Percentiles rank a stretch among this genome's conserved stretches.
Evolutionary conservation across 2,329 filamentous ascomycete species (phyloP).

Genomic region (Clonostachys rhizophaga): DNA sequence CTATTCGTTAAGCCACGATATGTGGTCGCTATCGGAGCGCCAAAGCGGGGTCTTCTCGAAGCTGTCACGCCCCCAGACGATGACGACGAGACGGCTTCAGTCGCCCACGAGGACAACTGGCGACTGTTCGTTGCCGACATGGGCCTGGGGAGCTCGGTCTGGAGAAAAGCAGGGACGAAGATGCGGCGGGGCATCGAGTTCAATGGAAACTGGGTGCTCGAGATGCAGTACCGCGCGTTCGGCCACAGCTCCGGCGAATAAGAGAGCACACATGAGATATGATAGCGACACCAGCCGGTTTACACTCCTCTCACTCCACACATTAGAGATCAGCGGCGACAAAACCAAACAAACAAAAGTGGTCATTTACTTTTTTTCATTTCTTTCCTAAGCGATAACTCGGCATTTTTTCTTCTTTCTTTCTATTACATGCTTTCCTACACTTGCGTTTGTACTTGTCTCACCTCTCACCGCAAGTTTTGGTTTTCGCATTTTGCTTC

Average conservation of each 20-base stretch:
- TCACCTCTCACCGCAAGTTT: no score
- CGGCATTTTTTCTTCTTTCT: no score
- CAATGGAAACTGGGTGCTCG: slow-evolving; percentile 79
- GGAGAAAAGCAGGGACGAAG: slow-evolving; percentile 79
- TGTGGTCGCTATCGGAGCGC: slow-evolving; percentile 81
- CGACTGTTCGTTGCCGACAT: slow-evolving; percentile 82
- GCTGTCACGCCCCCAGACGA: slow-evolving; percentile 56
- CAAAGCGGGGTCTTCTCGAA: slow-evolving; percentile 78
- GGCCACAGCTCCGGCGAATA: neutral
- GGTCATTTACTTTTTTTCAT: no score
- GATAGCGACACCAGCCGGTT: no score
- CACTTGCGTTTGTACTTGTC: no score
- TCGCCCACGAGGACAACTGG: slow-evolving; percentile 58
- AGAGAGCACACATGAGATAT: neutral
- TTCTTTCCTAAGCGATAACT: no score
- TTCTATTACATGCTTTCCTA: no score
- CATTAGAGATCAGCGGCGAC: no score
- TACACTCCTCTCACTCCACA: no score
- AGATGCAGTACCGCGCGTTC: slow-evolving; percentile 46
- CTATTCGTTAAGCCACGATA: slow-evolving; percentile 79
- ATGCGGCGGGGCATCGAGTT: slow-evolving; percentile 84
- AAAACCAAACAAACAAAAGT: no score
- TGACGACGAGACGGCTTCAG: slow-evolving; percentile 24
- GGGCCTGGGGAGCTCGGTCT: slow-evolving; percentile 76
- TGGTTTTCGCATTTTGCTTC: no score